phyloP scores from a whole-genome alignment of 805 yeast species.

The Candida nemodendra region DNA sequence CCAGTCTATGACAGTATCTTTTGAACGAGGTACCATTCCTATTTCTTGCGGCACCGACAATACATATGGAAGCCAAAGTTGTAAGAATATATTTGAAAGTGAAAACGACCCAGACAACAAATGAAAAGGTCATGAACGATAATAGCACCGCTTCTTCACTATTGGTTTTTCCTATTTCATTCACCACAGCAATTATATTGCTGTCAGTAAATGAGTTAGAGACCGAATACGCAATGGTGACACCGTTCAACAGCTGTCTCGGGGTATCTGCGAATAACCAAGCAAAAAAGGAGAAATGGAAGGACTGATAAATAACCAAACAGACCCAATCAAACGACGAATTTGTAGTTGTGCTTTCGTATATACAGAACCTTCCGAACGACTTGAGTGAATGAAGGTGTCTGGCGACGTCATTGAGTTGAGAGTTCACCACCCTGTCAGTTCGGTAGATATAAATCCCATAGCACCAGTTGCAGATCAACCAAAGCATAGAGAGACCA shows the following conservation, averaged over 20 bases:
- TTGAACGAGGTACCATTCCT: slow-evolving; percentile 14
- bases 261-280: slow-evolving; percentile 81
- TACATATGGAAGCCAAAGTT: slow-evolving; percentile 22
- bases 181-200: slow-evolving; percentile 46
- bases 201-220: slow-evolving; percentile 40
- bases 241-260: slow-evolving; percentile 78
- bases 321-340: slow-evolving; percentile 65
- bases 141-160: slow-evolving; percentile 67
- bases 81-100: slow-evolving; percentile 28
- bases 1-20: slow-evolving; percentile 25
- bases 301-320: slow-evolving; percentile 61
- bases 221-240: slow-evolving; percentile 58
- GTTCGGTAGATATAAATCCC: slow-evolving; percentile 60
- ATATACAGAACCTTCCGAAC: slow-evolving; percentile 71
- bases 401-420: slow-evolving; percentile 64
- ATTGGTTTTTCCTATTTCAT: slow-evolving; percentile 57
- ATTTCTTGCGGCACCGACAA: slow-evolving; percentile 14
- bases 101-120: slow-evolving; percentile 71
- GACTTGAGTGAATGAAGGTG: slow-evolving; percentile 52
- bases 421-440: slow-evolving; percentile 64
- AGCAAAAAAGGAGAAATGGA: slow-evolving; percentile 57
- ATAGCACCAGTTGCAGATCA: slow-evolving; percentile 54
- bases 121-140: slow-evolving; percentile 73
- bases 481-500: slow-evolving; percentile 59
- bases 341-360: slow-evolving; percentile 65